Base-by-base conservation (phyloP, 1,284 basidiomycete genomes). In the Leccinum fallax region DNA sequence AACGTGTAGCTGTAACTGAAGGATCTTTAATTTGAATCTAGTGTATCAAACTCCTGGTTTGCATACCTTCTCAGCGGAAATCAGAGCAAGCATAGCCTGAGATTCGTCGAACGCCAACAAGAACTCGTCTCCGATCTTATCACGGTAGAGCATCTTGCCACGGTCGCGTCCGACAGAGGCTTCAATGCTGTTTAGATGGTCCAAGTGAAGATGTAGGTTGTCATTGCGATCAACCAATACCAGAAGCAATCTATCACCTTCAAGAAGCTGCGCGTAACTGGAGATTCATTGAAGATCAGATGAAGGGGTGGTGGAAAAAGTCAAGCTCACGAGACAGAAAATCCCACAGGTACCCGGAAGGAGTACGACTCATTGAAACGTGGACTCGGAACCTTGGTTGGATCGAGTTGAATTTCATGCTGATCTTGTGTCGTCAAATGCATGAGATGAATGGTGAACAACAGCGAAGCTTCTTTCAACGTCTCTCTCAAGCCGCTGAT, bases 21-120 rank as follows among this genome's bases (percentile, higher is more conserved):
- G 8, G 34, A 2, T 4, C 13, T 21, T 74, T 16, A 62, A 46
- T 40, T 30, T 52, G n/a, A 46, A 24, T 21, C 9, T 5, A 32
- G 48, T 3, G 4, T 19, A 32, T 6, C 4, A 7, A 53, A 24
- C 7, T 16, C 9, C 30, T 2, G 4, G 10, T 52, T 5, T 30
- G 40, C 71, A 8, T 51, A 84, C 83, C 71, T 79, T 80, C 0
- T 76, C 74, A 0, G 74, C 66, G 4, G 76, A 74, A 55, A 81
- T 79, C 2, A 86, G 57, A 4, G 76, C 77, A 40, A 86, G 73
- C 71, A 79, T 78, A 0, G 78, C 74, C 60, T 80, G 81, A 2
- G 71, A 69, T 66, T 86, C 85, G 55, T 86, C 83, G 54, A 78
- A 85, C 0, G 83, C 75, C 19, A 85, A 58, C 5, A 81, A 30